phyloP scores from a whole-genome alignment of 1,139 yeast genomes.

The Geotrichum fermentans region DNA sequence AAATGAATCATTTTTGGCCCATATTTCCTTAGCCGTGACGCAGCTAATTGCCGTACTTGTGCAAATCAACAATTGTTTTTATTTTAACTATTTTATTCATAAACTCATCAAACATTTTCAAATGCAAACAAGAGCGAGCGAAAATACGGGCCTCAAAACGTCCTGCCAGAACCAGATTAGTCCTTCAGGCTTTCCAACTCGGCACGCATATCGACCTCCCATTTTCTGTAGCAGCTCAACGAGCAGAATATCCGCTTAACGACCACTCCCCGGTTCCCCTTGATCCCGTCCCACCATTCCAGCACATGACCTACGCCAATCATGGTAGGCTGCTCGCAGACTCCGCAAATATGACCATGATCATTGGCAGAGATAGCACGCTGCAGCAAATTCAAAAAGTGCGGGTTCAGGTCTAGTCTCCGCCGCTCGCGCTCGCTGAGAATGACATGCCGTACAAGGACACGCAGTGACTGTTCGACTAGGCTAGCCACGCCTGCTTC shows the following conservation, averaged over 20 bases:
- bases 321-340: conserved; percentile 44
- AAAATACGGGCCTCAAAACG: too few relatives aligned
- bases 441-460: conserved; percentile 43
- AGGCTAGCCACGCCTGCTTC: conserved; percentile 39
- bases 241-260: conserved; percentile 26
- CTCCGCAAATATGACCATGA: conserved; percentile 49
- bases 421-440: conserved; percentile 45
- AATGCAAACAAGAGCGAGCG: too few relatives aligned
- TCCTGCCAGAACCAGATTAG: too few relatives aligned
- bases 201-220: conserved; percentile 16
- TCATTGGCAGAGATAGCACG: conserved; percentile 45
- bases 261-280: conserved; percentile 20
- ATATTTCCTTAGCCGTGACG: too few relatives aligned
- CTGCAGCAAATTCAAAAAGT: conserved; percentile 41
- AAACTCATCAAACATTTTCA: not conserved
- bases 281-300: conserved; percentile 55
- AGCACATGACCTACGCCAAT: conserved; percentile 51
- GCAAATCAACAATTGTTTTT: not conserved
- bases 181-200: not conserved
- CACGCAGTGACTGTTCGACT: conserved; percentile 43
- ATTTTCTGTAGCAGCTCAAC: conserved; percentile 24
- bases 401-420: conserved; percentile 41
- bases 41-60: too few relatives aligned
- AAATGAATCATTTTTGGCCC: too few relatives aligned
- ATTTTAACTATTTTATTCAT: not conserved